phyloP scores from a whole-genome alignment of 306 rosid species.

The Dalbergia oliveri region DNA sequence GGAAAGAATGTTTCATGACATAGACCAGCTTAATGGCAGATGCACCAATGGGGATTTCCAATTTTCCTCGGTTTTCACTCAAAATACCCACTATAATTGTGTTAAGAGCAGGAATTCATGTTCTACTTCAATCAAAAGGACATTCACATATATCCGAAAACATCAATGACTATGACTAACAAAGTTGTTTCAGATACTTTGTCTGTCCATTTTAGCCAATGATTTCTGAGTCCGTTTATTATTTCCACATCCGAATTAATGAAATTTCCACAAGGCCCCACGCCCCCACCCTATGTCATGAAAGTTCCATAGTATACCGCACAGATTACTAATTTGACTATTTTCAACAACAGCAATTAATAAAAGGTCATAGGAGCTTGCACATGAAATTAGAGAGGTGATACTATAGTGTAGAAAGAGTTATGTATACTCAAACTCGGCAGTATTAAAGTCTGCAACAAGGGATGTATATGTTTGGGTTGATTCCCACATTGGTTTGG shows the following conservation, averaged over 20 bases:
- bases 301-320: neutral
- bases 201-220: too few relatives aligned
- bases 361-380: neutral
- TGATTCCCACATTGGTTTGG: too few relatives aligned
- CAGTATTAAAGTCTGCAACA: neutral
- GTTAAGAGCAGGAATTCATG: too few relatives aligned
- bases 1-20: slow-evolving; percentile 20
- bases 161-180: too few relatives aligned
- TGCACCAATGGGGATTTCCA: neutral
- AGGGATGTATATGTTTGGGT: neutral
- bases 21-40: too few relatives aligned
- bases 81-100: too few relatives aligned
- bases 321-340: neutral
- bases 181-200: too few relatives aligned
- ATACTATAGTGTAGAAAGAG: neutral
- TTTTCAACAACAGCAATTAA: neutral
- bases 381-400: too few relatives aligned
- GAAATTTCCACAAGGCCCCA: neutral
- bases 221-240: too few relatives aligned
- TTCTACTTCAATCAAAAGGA: too few relatives aligned
- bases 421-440: neutral
- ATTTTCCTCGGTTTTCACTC: too few relatives aligned
- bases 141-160: too few relatives aligned
- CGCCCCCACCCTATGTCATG: neutral
- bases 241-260: neutral